phyloP scores from a whole-genome alignment of 2,329 filamentous ascomycete species.

The Colletotrichum sansevieriae region DNA sequence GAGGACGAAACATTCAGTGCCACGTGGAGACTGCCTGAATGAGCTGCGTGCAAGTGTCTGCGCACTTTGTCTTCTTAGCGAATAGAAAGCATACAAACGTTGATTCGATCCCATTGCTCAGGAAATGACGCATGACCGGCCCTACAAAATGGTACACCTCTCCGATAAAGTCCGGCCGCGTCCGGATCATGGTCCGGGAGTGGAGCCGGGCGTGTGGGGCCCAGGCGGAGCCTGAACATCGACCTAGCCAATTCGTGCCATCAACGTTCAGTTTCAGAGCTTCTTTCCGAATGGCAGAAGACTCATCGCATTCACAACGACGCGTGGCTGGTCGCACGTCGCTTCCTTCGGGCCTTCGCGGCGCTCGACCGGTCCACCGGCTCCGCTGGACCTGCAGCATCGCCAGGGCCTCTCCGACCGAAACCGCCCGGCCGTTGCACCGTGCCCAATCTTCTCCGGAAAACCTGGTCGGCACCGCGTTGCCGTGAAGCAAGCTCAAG shows the following conservation, averaged over 20 bases:
- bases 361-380: slow-evolving; percentile 17
- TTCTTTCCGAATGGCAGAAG: not conserved
- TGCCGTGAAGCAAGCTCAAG: slow-evolving; percentile 27
- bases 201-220: not conserved
- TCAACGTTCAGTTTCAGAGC: not conserved
- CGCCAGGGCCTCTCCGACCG: slow-evolving; percentile 22
- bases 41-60: too few relatives aligned
- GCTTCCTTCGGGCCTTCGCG: slow-evolving; percentile 15
- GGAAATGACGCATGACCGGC: too few relatives aligned
- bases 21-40: too few relatives aligned
- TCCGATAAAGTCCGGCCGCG: not conserved
- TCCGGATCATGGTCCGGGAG: not conserved
- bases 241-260: slow-evolving; percentile 12
- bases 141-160: not conserved
- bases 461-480: slow-evolving; percentile 17
- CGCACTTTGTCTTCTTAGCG: too few relatives aligned
- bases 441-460: slow-evolving; percentile 4
- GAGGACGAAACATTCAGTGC: too few relatives aligned
- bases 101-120: too few relatives aligned
- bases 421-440: slow-evolving; percentile 21
- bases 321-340: not conserved
- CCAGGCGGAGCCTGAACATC: slow-evolving; percentile 11
- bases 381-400: not conserved
- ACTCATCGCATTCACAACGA: not conserved
- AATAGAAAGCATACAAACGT: too few relatives aligned